phyloP scores from a whole-genome alignment of 2,329 filamentous ascomycete species.

The Bipolaris gigantea region DNA sequence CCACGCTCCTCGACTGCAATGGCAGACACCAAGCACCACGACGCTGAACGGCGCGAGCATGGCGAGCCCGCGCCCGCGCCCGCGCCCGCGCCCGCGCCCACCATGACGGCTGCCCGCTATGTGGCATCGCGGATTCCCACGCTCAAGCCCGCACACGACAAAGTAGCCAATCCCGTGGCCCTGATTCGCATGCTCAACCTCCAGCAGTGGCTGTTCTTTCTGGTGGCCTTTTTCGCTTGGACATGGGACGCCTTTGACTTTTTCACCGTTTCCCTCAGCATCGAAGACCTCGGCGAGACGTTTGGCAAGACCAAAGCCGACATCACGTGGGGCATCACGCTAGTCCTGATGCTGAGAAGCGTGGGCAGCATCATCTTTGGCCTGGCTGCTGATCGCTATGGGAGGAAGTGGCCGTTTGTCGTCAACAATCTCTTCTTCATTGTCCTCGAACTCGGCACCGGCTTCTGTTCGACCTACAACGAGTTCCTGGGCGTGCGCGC shows the following conservation, averaged over 20 bases:
- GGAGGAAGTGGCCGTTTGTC: slow-evolving; percentile 60
- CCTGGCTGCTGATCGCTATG: slow-evolving; percentile 56
- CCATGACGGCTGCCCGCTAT: slow-evolving; percentile 49
- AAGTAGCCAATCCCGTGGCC: slow-evolving; percentile 57
- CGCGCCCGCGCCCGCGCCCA: slow-evolving; percentile 5
- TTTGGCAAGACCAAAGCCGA: slow-evolving; percentile 60
- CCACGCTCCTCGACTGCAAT: slow-evolving; percentile 12
- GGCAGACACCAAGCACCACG: slow-evolving; percentile 24
- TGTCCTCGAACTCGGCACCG: slow-evolving; percentile 61
- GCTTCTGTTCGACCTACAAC: slow-evolving; percentile 61
- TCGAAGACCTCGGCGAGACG: slow-evolving; percentile 55
- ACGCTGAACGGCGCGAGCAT: slow-evolving; percentile 21
- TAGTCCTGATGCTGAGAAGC: slow-evolving; percentile 60
- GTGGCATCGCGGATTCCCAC: slow-evolving; percentile 57
- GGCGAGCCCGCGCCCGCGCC: slow-evolving; percentile 6
- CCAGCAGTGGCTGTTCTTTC: slow-evolving; percentile 63
- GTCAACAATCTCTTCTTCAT: slow-evolving; percentile 65
- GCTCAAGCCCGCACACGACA: slow-evolving; percentile 59
- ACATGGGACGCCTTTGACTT: slow-evolving; percentile 59
- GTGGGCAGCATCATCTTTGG: slow-evolving; percentile 63
- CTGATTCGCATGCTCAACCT: slow-evolving; percentile 55
- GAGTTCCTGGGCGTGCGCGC: slow-evolving; percentile 62
- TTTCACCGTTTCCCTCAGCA: slow-evolving; percentile 63
- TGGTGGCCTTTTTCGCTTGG: slow-evolving; percentile 53
- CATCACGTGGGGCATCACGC: slow-evolving; percentile 60